Conservation (phyloP, 2,329 filamentous ascomycete genomes). For the Penicillium sp. region DNA sequence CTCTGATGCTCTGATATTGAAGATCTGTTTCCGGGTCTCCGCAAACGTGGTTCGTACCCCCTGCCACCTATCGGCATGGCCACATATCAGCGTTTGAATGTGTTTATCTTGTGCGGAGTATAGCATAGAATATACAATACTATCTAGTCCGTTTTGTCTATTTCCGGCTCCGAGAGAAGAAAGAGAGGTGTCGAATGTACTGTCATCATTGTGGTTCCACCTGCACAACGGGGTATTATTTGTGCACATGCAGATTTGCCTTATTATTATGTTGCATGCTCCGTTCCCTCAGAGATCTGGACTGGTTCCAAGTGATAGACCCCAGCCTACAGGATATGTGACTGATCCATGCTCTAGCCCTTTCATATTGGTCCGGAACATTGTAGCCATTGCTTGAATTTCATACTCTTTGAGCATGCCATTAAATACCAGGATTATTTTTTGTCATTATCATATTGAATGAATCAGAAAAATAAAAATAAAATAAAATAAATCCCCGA, state of each 20-base stretch:
- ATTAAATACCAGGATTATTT: neutral
- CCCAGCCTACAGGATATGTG: neutral
- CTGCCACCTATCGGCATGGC: slow-evolving; percentile 1
- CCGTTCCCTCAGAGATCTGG: neutral
- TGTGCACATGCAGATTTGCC: neutral
- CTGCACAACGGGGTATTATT: neutral
- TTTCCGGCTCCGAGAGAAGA: neutral
- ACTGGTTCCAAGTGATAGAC: neutral
- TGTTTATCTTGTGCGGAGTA: neutral
- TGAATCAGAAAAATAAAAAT: neutral
- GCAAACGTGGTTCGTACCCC: slow-evolving; percentile 12
- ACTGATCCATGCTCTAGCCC: neutral
- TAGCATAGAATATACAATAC: neutral
- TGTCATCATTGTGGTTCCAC: neutral
- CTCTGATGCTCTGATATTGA: slow-evolving; percentile 1
- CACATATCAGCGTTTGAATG: neutral
- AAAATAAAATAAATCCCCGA: slow-evolving; percentile 15
- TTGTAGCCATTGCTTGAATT: neutral
- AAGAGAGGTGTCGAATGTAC: neutral
- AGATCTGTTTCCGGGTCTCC: slow-evolving; percentile 5
- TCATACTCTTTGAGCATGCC: neutral
- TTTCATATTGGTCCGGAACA: neutral
- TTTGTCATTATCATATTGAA: neutral
- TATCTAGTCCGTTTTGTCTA: neutral
- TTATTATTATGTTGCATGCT: neutral